phyloP scores from a whole-genome alignment of 805 yeast species.

The Kodamaea kakaduensis region DNA sequence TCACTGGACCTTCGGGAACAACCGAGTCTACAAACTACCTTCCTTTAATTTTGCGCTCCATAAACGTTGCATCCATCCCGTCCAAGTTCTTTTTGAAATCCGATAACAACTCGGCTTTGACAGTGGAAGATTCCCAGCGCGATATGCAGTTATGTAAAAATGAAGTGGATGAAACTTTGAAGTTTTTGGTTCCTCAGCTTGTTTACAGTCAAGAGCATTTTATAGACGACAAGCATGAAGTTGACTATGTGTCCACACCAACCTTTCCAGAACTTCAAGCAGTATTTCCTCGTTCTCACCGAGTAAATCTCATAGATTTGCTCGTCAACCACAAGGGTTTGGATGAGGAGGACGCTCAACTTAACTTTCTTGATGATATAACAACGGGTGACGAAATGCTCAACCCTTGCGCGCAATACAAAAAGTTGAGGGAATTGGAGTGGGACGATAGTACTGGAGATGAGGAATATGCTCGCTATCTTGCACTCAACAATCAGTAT shows the following conservation, averaged over 20 bases:
- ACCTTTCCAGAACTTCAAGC: slow-evolving; percentile 9
- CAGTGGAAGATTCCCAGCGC: slow-evolving; percentile 20
- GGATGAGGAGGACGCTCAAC: slow-evolving; percentile 24
- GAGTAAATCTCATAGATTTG: slow-evolving; percentile 33
- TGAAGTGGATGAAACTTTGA: slow-evolving; percentile 33
- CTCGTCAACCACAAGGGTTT: slow-evolving; percentile 22
- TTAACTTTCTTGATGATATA: slow-evolving; percentile 37
- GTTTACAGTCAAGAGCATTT: slow-evolving; percentile 26
- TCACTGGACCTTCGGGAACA: neutral
- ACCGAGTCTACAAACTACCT: slow-evolving; percentile 53
- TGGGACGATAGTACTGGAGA: slow-evolving; percentile 30
- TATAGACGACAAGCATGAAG: neutral
- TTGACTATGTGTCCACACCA: neutral
- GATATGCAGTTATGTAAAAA: slow-evolving; percentile 21
- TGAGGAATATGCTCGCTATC: slow-evolving; percentile 21
- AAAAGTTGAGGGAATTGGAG: slow-evolving; percentile 22
- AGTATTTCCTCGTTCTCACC: slow-evolving; percentile 30
- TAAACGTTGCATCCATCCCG: slow-evolving; percentile 63
- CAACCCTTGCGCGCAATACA: slow-evolving; percentile 22
- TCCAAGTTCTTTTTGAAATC: slow-evolving; percentile 40
- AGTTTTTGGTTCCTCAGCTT: slow-evolving; percentile 40
- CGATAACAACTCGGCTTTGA: slow-evolving; percentile 27
- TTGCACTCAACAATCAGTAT: slow-evolving; percentile 14
- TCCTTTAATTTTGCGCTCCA: slow-evolving; percentile 63
- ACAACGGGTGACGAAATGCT: slow-evolving; percentile 26